Conservation (phyloP, 768 basidiomycete species). For the Hortiboletus flavorubellus region DNA sequence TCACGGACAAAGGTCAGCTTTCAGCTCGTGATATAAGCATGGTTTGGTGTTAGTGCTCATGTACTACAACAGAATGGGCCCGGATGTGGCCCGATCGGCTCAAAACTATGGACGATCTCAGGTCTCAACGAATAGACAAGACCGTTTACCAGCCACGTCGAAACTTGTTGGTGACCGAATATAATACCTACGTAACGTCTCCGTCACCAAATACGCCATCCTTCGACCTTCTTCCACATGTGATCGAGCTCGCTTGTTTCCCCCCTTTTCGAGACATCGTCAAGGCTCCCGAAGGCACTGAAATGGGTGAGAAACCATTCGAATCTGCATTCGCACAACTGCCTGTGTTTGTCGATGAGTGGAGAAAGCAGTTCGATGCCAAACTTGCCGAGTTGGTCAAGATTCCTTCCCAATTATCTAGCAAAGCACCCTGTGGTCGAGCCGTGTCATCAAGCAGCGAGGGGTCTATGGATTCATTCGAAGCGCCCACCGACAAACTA, state of each 20-base stretch:
- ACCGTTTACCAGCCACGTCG: conserved; percentile 4
- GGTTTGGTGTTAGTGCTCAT: background rate
- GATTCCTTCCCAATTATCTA: background rate
- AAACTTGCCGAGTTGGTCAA: background rate
- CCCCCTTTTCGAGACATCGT: conserved; percentile 1
- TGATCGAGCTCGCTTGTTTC: background rate
- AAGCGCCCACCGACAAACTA: background rate
- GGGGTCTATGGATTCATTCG: background rate
- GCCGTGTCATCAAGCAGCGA: background rate
- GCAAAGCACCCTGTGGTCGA: too few relatives aligned
- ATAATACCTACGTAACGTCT: background rate
- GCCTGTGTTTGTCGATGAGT: background rate
- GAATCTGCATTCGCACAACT: conserved; percentile 7
- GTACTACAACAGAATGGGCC: background rate
- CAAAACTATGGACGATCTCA: background rate
- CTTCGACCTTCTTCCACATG: background rate
- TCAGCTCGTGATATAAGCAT: background rate
- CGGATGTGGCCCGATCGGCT: background rate
- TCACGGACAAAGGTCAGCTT: conserved; percentile 7
- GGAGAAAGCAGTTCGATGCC: background rate
- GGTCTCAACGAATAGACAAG: background rate
- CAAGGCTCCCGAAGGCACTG: background rate
- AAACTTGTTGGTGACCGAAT: background rate
- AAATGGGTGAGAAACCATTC: background rate
- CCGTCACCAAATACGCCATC: background rate